Percentiles rank a stretch among this genome's conserved stretches.
These are phyloP conservation scores for Pyrenophora teres DNA, from an alignment of 2,329 filamentous ascomycete species.

Conservation along the genomic window DNA sequence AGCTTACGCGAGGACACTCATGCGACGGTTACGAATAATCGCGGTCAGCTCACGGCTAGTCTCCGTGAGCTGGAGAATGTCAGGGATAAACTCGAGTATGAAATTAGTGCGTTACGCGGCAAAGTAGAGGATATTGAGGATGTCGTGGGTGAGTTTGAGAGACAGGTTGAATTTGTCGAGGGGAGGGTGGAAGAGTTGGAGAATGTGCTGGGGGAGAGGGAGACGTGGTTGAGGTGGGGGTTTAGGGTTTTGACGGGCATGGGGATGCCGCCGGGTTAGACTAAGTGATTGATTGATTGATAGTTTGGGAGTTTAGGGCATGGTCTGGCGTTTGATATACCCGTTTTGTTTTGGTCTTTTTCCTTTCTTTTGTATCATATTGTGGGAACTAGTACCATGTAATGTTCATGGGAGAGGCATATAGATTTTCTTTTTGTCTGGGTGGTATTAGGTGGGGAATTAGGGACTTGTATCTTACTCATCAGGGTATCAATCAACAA, in stretches of 20 bases:
- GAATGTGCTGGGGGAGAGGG: constrained; percentile 56
- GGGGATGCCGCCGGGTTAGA: not conserved
- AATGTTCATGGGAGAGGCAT: no score
- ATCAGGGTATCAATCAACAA: constrained; percentile 6
- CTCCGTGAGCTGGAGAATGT: constrained; percentile 80
- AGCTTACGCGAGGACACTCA: constrained; percentile 69
- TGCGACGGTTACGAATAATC: constrained; percentile 72
- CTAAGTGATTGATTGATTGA: no score
- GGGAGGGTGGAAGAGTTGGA: constrained; percentile 57
- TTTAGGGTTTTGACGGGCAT: constrained; percentile 7
- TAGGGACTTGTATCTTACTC: not conserved
- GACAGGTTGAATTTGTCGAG: constrained; percentile 59
- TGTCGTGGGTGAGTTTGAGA: constrained; percentile 77
- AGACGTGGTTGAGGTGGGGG: constrained; percentile 45
- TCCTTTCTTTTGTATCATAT: no score
- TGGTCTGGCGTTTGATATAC: not conserved
- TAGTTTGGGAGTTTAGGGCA: not conserved
- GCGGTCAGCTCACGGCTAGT: constrained; percentile 68
- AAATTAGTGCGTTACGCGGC: constrained; percentile 77
- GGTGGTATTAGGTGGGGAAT: no score
- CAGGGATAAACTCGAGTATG: constrained; percentile 87
- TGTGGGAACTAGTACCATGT: no score
- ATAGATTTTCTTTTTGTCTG: no score
- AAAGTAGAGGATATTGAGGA: constrained; percentile 88
- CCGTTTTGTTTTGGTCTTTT: not conserved